These are phyloP conservation scores for Amphichorda felina DNA, from an alignment of 2,329 filamentous ascomycete species.

Conservation along the genomic window DNA sequence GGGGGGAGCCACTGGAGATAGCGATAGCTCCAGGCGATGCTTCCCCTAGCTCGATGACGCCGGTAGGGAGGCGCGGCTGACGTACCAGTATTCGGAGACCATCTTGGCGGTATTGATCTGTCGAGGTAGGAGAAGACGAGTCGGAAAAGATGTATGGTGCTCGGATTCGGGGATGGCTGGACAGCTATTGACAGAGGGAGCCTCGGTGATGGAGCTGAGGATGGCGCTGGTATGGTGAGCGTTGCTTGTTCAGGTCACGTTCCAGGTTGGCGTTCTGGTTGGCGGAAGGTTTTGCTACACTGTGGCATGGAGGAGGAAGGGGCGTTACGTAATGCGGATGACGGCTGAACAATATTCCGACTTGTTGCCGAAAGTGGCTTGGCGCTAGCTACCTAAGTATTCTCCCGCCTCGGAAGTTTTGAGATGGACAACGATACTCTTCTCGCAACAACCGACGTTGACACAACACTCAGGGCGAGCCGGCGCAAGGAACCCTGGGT, in stretches of 20 bases:
- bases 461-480: slow-evolving; percentile 35
- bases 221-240: slow-evolving; percentile 12
- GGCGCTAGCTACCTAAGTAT: no score
- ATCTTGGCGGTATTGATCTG: slow-evolving; percentile 42
- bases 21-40: slow-evolving; percentile 15
- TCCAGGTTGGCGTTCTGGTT: slow-evolving; percentile 23
- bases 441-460: not conserved
- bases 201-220: slow-evolving; percentile 13
- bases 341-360: slow-evolving; percentile 6
- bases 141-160: slow-evolving; percentile 4
- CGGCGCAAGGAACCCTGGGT: slow-evolving; percentile 51
- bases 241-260: slow-evolving; percentile 25
- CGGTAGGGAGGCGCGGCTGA: slow-evolving; percentile 21
- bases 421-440: not conserved
- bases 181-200: slow-evolving; percentile 9
- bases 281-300: slow-evolving; percentile 29
- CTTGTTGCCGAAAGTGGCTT: not conserved
- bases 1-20: slow-evolving; percentile 7
- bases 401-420: no score
- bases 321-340: slow-evolving; percentile 16
- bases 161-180: slow-evolving; percentile 2
- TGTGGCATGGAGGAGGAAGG: slow-evolving; percentile 13
- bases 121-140: slow-evolving; percentile 7
- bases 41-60: slow-evolving; percentile 15
- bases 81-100: slow-evolving; percentile 75